Base-by-base conservation (phyloP, 1,284 basidiomycete genomes). In the Leccinum huronense region DNA sequence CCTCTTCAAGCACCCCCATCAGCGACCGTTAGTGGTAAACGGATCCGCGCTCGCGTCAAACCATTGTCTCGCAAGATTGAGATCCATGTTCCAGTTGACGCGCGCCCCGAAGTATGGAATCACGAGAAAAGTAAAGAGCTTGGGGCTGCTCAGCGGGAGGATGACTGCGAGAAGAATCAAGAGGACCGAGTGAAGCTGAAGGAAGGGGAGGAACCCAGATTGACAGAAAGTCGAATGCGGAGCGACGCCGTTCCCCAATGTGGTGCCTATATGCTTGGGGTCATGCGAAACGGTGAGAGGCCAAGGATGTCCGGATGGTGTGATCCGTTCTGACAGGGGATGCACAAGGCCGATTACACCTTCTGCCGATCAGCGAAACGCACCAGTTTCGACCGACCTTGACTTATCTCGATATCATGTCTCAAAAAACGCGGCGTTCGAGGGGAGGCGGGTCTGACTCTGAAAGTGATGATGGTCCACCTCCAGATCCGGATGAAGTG, bases 301-400 rank as follows among this genome's bases (percentile, higher is more conserved):
- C 19, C 31, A 59, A 45, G 27, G 11, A 11, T 57, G 10, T 55
- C 16, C n/a, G 30, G 8, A 42, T 60, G 34, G 58, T 58, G 57
- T 56, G 60, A 33, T 58, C 59, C 63, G 40, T 58, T 56, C 64
- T 71, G 64, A 65, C 65, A 56, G 59, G 64, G 55, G 63, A 64
- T 30, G 61, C n/a, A 33, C 53, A 68, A 93, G 91, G 88, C 27
- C 84, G 83, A 65, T 77, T 93, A 54, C 85, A 93, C 74, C 79
- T 93, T n/a, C 88, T 93, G 72, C 90, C 90, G 53, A 84, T 93
- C 70, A 83, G 76, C 66, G 84, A 91, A 76, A 88, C 85, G 0
- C 89, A 92, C 70, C 91, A 93, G 74, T 81, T 93, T 69, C 85
- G 91, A 56, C 91, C 91, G 8, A 88, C 88, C 6, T 76, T 93